Evolutionary conservation across 345 rosid species (phyloP).

Genomic region (Streptanthus diversifolius): DNA sequence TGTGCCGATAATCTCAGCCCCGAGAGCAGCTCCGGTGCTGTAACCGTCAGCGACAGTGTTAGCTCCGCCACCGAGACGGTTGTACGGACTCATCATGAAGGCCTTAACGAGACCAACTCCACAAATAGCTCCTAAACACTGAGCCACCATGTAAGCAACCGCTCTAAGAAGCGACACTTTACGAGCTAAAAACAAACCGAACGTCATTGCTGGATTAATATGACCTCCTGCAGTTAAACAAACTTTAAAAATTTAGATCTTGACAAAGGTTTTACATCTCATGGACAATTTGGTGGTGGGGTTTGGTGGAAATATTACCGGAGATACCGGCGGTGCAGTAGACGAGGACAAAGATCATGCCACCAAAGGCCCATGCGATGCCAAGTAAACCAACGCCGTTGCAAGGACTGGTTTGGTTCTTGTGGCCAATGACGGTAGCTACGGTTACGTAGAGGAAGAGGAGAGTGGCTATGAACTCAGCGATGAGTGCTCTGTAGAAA

Average conservation of each 20-base stretch:
- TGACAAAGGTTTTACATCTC: too few relatives aligned
- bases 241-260: too few relatives aligned
- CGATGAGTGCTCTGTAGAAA: slow-evolving; percentile 31
- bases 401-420: slow-evolving; percentile 39
- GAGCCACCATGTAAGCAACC: slow-evolving; percentile 70
- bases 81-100: slow-evolving; percentile 57
- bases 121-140: slow-evolving; percentile 68
- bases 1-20: slow-evolving; percentile 83
- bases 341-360: slow-evolving; percentile 77
- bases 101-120: slow-evolving; percentile 88
- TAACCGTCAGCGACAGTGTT: slow-evolving; percentile 53
- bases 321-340: slow-evolving; percentile 91
- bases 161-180: slow-evolving; percentile 71
- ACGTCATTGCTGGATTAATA: slow-evolving; percentile 33
- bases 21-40: slow-evolving; percentile 66
- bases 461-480: slow-evolving; percentile 30
- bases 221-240: slow-evolving; percentile 34
- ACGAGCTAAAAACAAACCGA: slow-evolving; percentile 54
- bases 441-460: slow-evolving; percentile 31
- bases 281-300: too few relatives aligned
- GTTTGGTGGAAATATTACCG: slow-evolving; percentile 24
- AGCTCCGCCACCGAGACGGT: slow-evolving; percentile 62
- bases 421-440: slow-evolving; percentile 29
- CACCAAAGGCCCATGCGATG: slow-evolving; percentile 84
- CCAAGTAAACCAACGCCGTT: slow-evolving; percentile 68